Base-by-base conservation (phyloP, 2,329 filamentous ascomycete genomes). In the Pezicula carpinea region DNA sequence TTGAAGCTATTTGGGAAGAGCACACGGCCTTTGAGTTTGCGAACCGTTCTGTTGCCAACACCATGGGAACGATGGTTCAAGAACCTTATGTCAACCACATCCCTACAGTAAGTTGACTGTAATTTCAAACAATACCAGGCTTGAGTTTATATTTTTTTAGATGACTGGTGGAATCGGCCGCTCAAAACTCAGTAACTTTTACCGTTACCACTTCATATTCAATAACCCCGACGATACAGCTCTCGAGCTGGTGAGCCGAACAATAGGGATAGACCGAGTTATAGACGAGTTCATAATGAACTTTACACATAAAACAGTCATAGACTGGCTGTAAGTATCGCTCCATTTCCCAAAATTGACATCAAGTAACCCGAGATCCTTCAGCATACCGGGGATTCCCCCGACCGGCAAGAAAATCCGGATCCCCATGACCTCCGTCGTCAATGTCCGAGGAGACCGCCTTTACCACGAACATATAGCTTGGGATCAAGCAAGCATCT, bases 21-120 rank as follows among this genome's bases (percentile, higher is more conserved):
- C 86, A 92, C 61, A 86, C 83, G 0, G 74, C 75, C 36, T 85
- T 77, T 55, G 85, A 90, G 60, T 91, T 91, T 61, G 79, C 65
- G 1, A 79, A 82, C 46, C 75, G 85, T 10, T 79, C 79, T 2
- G 85, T 89, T 0, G 80, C 80, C 51, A 77, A 80, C 53, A 91
- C 86, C 0, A 90, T 91, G 86, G 74, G 73, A n/a, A 90, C 86
- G 0, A 90, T 91, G 86, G 85, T 89, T 2, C 73, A 82, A 40
- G 80, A 89, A 62, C 87, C 86, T 2, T 89, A 90, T 58, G 86
- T 91, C 1, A 90, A 90, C 59, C 84, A 90, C 59, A 72, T 89
- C 2, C 83, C 85, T 0, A 89, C 85, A 0, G 73, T 82, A 57
- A 69, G 75, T 56, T 15, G 10, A 15, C 38, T 10, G 11, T 2